Percentiles rank a stretch among this genome's conserved stretches.
Conservation (phyloP, 768 basidiomycete genomes). For the Hemileccinum rubropunctum region DNA sequence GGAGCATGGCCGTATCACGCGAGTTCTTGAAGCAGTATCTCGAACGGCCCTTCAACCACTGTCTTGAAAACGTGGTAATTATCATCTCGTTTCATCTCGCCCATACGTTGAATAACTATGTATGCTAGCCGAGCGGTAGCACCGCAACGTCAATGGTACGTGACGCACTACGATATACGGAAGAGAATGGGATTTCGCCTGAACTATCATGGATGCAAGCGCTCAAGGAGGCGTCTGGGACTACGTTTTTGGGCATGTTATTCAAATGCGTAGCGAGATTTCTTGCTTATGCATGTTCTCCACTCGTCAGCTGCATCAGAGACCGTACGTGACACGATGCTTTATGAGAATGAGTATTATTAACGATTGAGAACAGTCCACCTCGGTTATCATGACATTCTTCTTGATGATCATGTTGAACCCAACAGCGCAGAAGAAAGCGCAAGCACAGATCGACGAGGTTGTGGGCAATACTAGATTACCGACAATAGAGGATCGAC, state of each 20-base stretch:
- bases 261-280: background rate
- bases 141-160: background rate
- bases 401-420: too few species aligned
- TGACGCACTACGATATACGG: background rate
- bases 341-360: background rate
- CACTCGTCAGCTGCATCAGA: background rate
- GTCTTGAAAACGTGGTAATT: slow-evolving; percentile 1
- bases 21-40: background rate
- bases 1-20: background rate
- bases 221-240: background rate
- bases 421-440: too few species aligned
- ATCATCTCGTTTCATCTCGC: too few species aligned
- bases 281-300: too few species aligned
- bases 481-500: slow-evolving; percentile 7
- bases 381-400: background rate
- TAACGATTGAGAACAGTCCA: background rate
- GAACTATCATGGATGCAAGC: background rate
- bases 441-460: too few species aligned
- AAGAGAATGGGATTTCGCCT: background rate
- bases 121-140: background rate
- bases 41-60: background rate
- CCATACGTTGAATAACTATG: too few species aligned
- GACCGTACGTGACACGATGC: background rate
- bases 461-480: too few species aligned
- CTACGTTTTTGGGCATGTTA: background rate